Percentiles rank a stretch among this genome's conserved stretches.
Conservation (phyloP, 2,329 filamentous ascomycete species). For the Chaetomium sp. region DNA sequence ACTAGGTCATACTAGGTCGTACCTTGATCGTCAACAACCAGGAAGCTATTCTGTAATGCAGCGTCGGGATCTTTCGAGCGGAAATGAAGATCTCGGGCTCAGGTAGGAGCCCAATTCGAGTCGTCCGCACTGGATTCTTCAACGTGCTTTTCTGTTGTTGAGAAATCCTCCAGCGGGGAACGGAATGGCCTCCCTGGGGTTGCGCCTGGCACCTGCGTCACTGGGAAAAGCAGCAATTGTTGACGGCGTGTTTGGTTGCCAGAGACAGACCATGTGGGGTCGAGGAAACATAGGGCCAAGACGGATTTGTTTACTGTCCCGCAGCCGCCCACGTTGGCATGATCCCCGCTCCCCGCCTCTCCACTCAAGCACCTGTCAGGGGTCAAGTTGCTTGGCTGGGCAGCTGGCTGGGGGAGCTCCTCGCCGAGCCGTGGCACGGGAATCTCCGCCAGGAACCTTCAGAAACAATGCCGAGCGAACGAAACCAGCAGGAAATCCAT, state of each 20-base stretch:
- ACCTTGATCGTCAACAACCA: background rate
- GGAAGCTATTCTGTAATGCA: background rate
- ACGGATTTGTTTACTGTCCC: slow-evolving; percentile 23
- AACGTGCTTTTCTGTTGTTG: background rate
- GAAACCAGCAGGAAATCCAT: background rate
- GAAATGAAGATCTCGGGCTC: background rate
- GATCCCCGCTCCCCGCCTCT: slow-evolving; percentile 12
- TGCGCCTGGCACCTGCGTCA: slow-evolving; percentile 2
- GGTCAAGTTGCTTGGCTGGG: background rate
- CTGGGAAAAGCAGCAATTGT: slow-evolving; percentile 9
- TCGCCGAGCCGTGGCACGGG: background rate
- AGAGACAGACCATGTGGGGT: slow-evolving; percentile 18
- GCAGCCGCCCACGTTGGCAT: slow-evolving; percentile 7
- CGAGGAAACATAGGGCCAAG: slow-evolving; percentile 17
- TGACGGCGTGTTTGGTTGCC: slow-evolving; percentile 7
- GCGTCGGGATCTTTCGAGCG: background rate
- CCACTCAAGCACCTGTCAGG: slow-evolving; percentile 9
- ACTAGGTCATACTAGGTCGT: too few relatives aligned
- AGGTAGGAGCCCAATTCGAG: background rate
- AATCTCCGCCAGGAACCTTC: background rate
- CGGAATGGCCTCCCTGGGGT: slow-evolving; percentile 4
- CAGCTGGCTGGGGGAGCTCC: background rate
- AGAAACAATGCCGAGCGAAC: slow-evolving; percentile 2
- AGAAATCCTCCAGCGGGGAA: background rate
- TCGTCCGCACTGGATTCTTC: background rate